These are phyloP conservation scores for Cladophialophora chaetospira DNA, from an alignment of 2,329 filamentous ascomycete genomes.

Conservation along the genomic window DNA sequence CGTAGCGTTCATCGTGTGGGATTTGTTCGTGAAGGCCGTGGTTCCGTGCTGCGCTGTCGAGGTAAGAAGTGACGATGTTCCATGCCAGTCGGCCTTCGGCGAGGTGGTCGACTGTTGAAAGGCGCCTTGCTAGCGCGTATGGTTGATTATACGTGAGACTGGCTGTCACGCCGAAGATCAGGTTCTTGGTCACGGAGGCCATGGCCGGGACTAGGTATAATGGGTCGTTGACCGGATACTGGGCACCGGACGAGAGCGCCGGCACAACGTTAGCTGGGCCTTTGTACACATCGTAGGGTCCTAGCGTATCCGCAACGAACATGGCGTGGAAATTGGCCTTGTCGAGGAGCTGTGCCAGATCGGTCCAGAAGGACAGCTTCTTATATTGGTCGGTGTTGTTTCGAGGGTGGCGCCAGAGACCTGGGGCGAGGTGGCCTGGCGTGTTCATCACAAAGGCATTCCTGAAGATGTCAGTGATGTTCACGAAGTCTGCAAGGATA, in stretches of 20 bases:
- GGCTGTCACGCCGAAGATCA: conserved; percentile 66
- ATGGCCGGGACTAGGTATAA: conserved; percentile 54
- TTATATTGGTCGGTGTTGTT: conserved; percentile 45
- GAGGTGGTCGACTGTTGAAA: conserved; percentile 64
- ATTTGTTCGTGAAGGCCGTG: conserved; percentile 60
- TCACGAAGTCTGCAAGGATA: no score
- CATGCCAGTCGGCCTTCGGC: conserved; percentile 63
- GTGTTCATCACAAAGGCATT: conserved; percentile 53
- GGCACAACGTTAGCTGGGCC: conserved; percentile 43
- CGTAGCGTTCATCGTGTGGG: conserved; percentile 53
- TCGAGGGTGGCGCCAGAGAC: conserved; percentile 40
- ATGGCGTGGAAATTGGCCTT: conserved; percentile 53
- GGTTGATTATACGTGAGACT: conserved; percentile 68
- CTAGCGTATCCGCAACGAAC: conserved; percentile 58
- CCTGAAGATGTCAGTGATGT: no score
- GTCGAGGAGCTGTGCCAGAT: conserved; percentile 51
- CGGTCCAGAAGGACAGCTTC: conserved; percentile 51
- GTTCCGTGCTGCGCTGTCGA: conserved; percentile 67
- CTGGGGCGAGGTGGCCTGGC: conserved; percentile 48
- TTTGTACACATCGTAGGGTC: conserved; percentile 43
- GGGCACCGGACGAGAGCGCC: conserved; percentile 43
- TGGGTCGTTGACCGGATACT: conserved; percentile 58
- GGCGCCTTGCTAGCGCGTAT: conserved; percentile 62
- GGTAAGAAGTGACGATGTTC: conserved; percentile 65
- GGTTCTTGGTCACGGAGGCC: conserved; percentile 48